Evolutionary conservation across 129 eudicot genomes (phyloP).

Genomic region (Flaveria sonorensis): DNA sequence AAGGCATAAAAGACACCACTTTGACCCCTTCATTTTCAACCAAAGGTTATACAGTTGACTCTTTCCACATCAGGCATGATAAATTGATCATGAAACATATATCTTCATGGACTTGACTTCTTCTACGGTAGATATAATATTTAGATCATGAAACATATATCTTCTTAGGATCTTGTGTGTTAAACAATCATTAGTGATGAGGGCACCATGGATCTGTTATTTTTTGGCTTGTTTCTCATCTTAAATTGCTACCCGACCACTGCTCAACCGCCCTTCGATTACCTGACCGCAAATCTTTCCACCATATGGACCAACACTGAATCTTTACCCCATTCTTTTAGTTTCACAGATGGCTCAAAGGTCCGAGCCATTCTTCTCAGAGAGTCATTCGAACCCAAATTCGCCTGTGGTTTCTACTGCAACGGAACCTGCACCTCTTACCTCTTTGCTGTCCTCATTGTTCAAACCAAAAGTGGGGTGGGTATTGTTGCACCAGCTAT

Average conservation of each 20-base stretch:
- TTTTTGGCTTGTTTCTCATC: conserved; percentile 19
- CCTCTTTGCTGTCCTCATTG: conserved; percentile 17
- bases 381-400: neutral
- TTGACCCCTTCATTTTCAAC: no score
- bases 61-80: no score
- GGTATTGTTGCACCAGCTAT: neutral
- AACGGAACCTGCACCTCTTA: conserved; percentile 17
- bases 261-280: neutral
- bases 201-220: neutral
- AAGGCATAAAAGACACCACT: no score
- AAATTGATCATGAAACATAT: no score
- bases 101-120: neutral
- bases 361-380: conserved; percentile 21
- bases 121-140: neutral
- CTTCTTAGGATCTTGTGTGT: neutral
- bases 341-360: neutral
- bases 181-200: no score
- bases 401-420: conserved; percentile 36
- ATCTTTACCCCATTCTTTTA: neutral
- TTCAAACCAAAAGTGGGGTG: conserved; percentile 7
- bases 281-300: conserved; percentile 8
- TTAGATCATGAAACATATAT: neutral
- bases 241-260: neutral
- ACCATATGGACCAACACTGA: conserved; percentile 26
- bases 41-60: no score